Conservation (phyloP, 331 rosid species). For the Arachis monticola region DNA sequence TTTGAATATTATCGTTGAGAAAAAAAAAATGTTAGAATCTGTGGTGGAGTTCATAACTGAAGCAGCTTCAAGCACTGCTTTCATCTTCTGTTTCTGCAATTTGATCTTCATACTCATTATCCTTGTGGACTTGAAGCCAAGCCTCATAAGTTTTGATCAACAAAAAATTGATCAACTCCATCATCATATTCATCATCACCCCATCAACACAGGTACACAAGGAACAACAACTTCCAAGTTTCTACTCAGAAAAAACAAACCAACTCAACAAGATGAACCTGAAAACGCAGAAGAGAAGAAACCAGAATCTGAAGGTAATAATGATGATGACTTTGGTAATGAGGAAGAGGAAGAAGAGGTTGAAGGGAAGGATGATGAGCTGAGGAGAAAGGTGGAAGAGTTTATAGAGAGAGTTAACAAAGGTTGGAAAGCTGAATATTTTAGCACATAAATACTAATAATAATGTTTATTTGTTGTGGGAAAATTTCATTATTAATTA, state of each 20-base stretch:
- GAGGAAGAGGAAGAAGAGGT: constrained; percentile 19
- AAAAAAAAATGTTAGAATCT: constrained; percentile 55
- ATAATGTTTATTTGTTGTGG: constrained; percentile 3
- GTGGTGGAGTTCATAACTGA: constrained; percentile 49
- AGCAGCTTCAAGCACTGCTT: constrained; percentile 66
- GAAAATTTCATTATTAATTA: neutral
- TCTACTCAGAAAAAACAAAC: constrained; percentile 1
- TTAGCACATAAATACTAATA: constrained; percentile 8
- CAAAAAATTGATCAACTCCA: constrained; percentile 38
- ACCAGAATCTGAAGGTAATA: neutral
- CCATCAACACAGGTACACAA: constrained; percentile 21
- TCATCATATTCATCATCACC: neutral
- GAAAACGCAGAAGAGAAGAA: constrained; percentile 26
- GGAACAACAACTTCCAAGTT: constrained; percentile 26
- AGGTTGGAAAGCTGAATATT: constrained; percentile 61
- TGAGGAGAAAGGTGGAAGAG: constrained; percentile 65
- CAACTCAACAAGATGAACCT: constrained; percentile 6
- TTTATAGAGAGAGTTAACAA: constrained; percentile 59
- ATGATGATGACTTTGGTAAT: constrained; percentile 19
- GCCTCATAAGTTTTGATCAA: constrained; percentile 36
- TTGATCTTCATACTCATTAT: constrained; percentile 65
- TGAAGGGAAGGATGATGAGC: constrained; percentile 49
- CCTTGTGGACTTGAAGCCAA: constrained; percentile 55
- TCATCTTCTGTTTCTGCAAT: constrained; percentile 73
- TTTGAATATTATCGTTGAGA: neutral